Evolutionary conservation across 2,329 filamentous ascomycete species (phyloP), one percentile per base, ranked within the genome.

Genomic region (Zasmidium angulare): DNA sequence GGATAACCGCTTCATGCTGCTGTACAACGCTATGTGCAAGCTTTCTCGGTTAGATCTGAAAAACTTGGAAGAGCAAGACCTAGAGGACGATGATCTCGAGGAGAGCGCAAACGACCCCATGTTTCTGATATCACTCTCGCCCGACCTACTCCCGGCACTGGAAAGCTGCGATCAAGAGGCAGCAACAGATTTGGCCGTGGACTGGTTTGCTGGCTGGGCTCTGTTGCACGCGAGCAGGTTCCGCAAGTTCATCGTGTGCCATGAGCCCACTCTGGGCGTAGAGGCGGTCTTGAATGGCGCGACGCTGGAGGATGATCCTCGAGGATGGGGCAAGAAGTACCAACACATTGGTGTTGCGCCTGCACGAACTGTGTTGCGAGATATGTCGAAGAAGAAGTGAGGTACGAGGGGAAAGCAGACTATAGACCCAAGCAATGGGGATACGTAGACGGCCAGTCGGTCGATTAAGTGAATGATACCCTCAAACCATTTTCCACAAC

Each of bases 181-280:
- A 24, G 68, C 72, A 2, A 70, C 69, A 1, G 70, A 71, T 26
- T 60, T 61, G 3, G 58, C 73, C 53, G 69, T 74, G 14, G 61
- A 72, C 2, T 72, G 71, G 70, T 75, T 74, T 46, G 71, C 71
- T 1, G 70, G 69, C 21, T 70, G 66, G 64, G 56, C 58, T 22
- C 46, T 66, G 2, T 22, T 59, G 21, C 60, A 72, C 11, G 64
- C 63, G 2, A 58, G 49, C 24, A 62, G 60, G 2, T 72, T 64
- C 53, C 55, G 72, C 17, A 68, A 66, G 26, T 73, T 74, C 52
- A 50, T 66, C 10, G 63, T 75, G 10, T 66, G 68, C 40, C 60
- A 73, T 53, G 64, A 69, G 62, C 58, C 63, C 11, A 29, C 23
- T 12, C 22, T 21, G 4, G 48, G 21, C 11, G 20, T 22, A 40